Conservation (phyloP, 805 yeast genomes). For the Metschnikowia dekortorum region DNA sequence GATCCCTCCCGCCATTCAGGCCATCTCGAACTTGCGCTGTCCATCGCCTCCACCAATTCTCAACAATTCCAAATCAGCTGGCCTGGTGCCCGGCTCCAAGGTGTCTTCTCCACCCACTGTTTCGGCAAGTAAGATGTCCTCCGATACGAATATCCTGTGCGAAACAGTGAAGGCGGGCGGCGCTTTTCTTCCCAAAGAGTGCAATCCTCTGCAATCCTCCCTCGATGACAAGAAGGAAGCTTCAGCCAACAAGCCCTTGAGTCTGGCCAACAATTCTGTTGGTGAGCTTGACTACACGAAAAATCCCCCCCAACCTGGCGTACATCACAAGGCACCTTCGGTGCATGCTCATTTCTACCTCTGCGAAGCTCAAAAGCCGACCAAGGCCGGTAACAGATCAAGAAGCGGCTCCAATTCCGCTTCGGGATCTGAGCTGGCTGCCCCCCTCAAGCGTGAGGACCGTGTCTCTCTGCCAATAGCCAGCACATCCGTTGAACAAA, state of each 20-base stretch:
- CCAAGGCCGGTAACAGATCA: slow-evolving; percentile 27
- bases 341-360: slow-evolving; percentile 78
- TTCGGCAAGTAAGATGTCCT: neutral
- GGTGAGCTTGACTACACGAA: slow-evolving; percentile 21
- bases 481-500: slow-evolving; percentile 29
- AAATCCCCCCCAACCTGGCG: slow-evolving; percentile 28
- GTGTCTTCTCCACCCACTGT: slow-evolving; percentile 5
- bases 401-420: slow-evolving; percentile 37
- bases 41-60: slow-evolving; percentile 75
- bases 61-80: slow-evolving; percentile 17
- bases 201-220: neutral
- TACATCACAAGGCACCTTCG: slow-evolving; percentile 53
- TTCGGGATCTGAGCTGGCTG: slow-evolving; percentile 21
- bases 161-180: slow-evolving; percentile 46
- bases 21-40: slow-evolving; percentile 55
- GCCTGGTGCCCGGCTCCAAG: slow-evolving; percentile 5
- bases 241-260: neutral
- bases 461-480: slow-evolving; percentile 15
- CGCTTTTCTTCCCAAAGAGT: slow-evolving; percentile 31
- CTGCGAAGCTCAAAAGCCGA: slow-evolving; percentile 59
- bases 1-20: slow-evolving; percentile 49
- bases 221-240: neutral
- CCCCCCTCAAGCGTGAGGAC: slow-evolving; percentile 12
- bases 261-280: neutral
- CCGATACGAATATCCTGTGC: slow-evolving; percentile 6